These are phyloP conservation scores for Podaxis sp. DNA, from an alignment of 768 basidiomycete species.

Conservation along the genomic window DNA sequence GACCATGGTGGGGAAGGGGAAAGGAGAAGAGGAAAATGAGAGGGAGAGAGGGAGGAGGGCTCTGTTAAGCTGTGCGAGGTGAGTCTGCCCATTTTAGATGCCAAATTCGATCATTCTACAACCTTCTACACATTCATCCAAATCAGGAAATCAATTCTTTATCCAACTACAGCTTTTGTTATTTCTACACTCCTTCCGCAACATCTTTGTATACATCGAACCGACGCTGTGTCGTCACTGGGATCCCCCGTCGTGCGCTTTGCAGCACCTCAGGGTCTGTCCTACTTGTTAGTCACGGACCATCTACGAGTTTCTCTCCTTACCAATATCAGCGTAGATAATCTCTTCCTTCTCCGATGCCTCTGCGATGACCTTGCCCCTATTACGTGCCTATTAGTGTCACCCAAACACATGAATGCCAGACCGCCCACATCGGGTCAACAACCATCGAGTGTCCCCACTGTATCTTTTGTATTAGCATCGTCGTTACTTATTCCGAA, in stretches of 20 bases:
- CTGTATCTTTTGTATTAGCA: slow-evolving; percentile 34
- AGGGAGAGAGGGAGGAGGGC: slow-evolving; percentile 18
- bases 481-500: slow-evolving; percentile 5
- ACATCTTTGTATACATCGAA: slow-evolving; percentile 93
- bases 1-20: slow-evolving; percentile 47
- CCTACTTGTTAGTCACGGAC: neutral
- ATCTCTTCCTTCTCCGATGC: slow-evolving; percentile 80
- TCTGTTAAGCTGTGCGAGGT: slow-evolving; percentile 20
- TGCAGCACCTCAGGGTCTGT: slow-evolving; percentile 54
- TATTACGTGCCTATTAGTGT: slow-evolving; percentile 29
- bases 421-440: slow-evolving; percentile 73
- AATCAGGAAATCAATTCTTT: slow-evolving; percentile 27
- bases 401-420: neutral
- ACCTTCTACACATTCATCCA: slow-evolving; percentile 43
- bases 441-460: slow-evolving; percentile 91
- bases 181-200: neutral
- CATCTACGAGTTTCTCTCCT: slow-evolving; percentile 26
- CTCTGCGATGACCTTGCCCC: slow-evolving; percentile 73
- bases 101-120: slow-evolving; percentile 43
- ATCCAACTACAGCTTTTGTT: slow-evolving; percentile 29
- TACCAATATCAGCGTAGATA: slow-evolving; percentile 79
- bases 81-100: slow-evolving; percentile 30
- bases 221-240: slow-evolving; percentile 87
- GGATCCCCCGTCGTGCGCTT: slow-evolving; percentile 78
- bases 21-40: slow-evolving; percentile 19